Evolutionary conservation across 306 rosid species (phyloP).

Genomic region (Urtica urens): DNA sequence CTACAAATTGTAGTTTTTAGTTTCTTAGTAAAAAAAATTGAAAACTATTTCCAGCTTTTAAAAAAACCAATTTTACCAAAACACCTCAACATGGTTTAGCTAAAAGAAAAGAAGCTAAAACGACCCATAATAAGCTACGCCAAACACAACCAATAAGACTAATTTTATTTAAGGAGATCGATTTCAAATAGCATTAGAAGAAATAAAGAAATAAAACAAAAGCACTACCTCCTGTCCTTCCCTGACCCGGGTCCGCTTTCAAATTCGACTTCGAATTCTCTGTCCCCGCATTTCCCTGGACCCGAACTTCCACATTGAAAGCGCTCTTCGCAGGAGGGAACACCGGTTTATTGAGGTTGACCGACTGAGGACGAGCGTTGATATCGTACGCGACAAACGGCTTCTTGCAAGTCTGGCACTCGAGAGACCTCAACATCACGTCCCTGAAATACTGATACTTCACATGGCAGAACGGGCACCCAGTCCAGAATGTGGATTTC

Average conservation of each 20-base stretch:
- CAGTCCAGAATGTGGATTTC: conserved; percentile 59
- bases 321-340: conserved; percentile 30
- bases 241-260: conserved; percentile 18
- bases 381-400: conserved; percentile 55
- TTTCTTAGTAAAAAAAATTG: no score
- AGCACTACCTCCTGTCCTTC: no score
- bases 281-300: conserved; percentile 26
- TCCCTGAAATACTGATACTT: conserved; percentile 49
- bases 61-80: no score
- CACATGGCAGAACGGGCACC: conserved; percentile 54
- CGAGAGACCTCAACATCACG: conserved; percentile 45
- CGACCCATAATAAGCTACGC: no score
- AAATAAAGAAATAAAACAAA: no score
- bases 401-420: conserved; percentile 52
- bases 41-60: no score
- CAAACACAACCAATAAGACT: no score
- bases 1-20: no score
- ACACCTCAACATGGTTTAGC: no score
- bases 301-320: conserved; percentile 31
- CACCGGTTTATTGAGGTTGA: conserved; percentile 36
- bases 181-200: no score
- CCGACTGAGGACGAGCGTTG: conserved; percentile 17
- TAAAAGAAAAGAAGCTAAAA: no score
- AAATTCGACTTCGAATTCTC: conserved; percentile 17
- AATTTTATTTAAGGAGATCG: no score